Evolutionary conservation across 108 stramenopile genomes (phyloP), one percentile per base, ranked within the genome.

Genomic region (Cyclotella baltica): DNA sequence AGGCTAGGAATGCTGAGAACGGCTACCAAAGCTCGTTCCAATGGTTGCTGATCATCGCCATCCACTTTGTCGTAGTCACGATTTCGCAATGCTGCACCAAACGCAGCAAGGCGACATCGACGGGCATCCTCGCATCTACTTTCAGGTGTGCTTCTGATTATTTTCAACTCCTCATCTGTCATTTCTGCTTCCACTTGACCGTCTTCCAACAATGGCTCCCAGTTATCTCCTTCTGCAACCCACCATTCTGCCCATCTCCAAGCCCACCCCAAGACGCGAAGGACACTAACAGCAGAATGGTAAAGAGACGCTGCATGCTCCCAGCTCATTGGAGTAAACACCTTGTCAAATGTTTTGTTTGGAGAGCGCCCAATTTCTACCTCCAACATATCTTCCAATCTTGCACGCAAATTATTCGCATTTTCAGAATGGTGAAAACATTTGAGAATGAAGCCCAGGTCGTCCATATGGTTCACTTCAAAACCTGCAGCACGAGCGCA

Each of bases 211-310:
- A 96, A 72, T 4, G 90, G 92, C 52, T 93, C 95, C 93, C 90
- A 93, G 37, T 79, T 89, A 36, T 88, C 89, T 31, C 90, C 93
- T 55, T 72, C 72, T 29, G 85, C 84, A 9, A 96, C 95, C 95
- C 95, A 96, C 83, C 88, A 93, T 62, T 94, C 92, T 20, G 93
- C 86, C 95, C 95, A 96, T 55, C 93, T 77, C 95, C 95, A 96
- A 15, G 93, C 93, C 95, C 95, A 96, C 19, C 95, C 91, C 27
- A 96, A 72, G 19, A 74, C 81, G 22, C 81, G 65, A 80, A 94
- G 72, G 3, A 94, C 88, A 34, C 40, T 40, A 15, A 93, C 88
- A 20, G 92, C 87, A 18, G 80, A 64, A 78, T 92, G 88, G 53
- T 90, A 63, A 20, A 91, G 68, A 22, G 74, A 70, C 18, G 87